A percentile compares a stretch with the other conserved stretches of the same genome.
Conservation (phyloP, 169 alveolate genomes). For the Plasmodium knowlesi region DNA sequence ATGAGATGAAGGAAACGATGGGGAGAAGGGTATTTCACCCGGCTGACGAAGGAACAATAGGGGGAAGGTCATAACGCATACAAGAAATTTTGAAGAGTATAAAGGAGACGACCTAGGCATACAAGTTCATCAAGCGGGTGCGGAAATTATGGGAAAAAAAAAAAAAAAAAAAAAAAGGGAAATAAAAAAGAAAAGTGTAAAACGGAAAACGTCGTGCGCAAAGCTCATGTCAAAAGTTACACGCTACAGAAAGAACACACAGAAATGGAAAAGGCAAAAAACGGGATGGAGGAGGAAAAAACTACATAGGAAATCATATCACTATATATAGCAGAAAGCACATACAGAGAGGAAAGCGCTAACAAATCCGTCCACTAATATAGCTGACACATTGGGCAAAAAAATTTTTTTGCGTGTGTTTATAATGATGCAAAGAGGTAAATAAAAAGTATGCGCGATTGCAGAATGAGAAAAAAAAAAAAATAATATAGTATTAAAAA, state of each 20-base stretch:
- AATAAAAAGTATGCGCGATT: not conserved
- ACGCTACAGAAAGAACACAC: not conserved
- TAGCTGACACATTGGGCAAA: not conserved
- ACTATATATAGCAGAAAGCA: not conserved
- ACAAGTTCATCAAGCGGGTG: not conserved
- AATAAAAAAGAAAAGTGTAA: not conserved
- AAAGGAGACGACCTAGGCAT: not conserved
- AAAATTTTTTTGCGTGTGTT: not conserved
- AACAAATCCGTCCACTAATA: not conserved
- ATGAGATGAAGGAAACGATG: not conserved
- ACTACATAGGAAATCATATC: not conserved
- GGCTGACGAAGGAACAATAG: not conserved
- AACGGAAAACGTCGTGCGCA: not conserved
- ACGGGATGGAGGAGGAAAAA: not conserved
- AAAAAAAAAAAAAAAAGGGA: not conserved
- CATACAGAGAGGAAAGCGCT: not conserved
- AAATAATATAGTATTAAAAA: not conserved
- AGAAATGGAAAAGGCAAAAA: not conserved
- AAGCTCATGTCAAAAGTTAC: not conserved
- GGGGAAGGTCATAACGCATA: not conserved
- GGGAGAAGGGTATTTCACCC: not conserved
- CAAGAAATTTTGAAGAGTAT: not conserved
- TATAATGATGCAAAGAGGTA: not conserved
- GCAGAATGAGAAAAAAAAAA: not conserved
- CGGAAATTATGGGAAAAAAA: not conserved